Evolutionary conservation across 2,329 filamentous ascomycete genomes (phyloP), one percentile per base, ranked within the genome.

Genomic region (Aspergillus novofumigatus): DNA sequence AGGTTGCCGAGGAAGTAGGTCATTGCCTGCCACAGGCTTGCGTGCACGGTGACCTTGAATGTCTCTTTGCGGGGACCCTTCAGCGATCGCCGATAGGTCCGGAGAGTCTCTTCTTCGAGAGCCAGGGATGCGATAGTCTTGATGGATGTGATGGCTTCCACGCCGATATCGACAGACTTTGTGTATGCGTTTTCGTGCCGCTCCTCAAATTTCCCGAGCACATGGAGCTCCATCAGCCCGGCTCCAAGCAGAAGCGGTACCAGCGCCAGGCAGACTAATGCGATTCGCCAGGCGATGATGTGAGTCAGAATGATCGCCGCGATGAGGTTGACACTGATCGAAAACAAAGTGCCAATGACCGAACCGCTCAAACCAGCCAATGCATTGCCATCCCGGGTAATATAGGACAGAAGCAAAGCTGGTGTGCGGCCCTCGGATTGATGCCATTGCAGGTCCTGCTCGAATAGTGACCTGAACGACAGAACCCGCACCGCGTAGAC

Each of bases 221-320:
- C 80, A 6, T 63, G 80, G 17, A 91, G 78, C 61, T 89, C 83
- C 82, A 91, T 84, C 60, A 89, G 81, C 0, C 89, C 88, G 0
- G 87, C 81, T 1, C 85, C 85, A 0, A 92, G 78, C 5, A 91
- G 81, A 9, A 91, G 73, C 0, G 89, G 89, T 0, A 91, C 84
- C 8, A 84, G 79, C 0, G 87, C 81, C 5, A 92, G 77, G 54
- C 87, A 87, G 3, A 92, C 88, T 14, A 92, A 73, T 0, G 88
- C 88, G 59, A 92, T 90, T 66, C 85, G 88, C 89, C 89, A 92
- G 2, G 86, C 86, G 49, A 92, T 78, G 48, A 90, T 83, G 60
- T 89, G 86, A 0, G 87, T 85, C 9, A 91, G 68, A 29, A 88
- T 83, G 54, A 91, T 85, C 1, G 86, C 87, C 0, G 82, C 84